Conservation (phyloP, 208 protist genomes). For the Crithidia sp. region DNA sequence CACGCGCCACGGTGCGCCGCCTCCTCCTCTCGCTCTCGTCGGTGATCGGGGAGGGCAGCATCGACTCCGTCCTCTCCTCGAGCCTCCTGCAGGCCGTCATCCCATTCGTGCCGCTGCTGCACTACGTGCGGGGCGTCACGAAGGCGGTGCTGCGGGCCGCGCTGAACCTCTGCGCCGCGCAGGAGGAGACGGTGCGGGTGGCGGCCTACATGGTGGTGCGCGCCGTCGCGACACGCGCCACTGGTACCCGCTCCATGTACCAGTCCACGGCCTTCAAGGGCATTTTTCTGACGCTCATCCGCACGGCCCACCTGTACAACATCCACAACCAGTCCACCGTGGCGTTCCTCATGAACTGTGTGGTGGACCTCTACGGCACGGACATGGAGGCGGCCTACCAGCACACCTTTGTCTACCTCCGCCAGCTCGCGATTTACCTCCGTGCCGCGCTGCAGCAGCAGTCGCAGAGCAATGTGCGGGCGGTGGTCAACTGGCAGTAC, state of each 20-base stretch:
- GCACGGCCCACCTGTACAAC: conserved; percentile 83
- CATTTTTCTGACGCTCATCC: conserved; percentile 93
- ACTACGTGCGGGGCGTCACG: conserved; percentile 88
- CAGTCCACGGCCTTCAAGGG: conserved; percentile 92
- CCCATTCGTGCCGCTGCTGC: conserved; percentile 87
- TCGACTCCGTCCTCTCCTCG: conserved; percentile 64
- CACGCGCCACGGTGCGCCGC: conserved; percentile 77
- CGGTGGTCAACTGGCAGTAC: conserved; percentile 98
- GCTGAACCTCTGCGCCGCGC: conserved; percentile 68
- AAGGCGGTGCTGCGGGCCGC: conserved; percentile 75
- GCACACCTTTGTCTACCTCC: conserved; percentile 97
- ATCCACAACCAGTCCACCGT: conserved; percentile 80
- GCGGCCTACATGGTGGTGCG: conserved; percentile 90
- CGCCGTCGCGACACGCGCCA: conserved; percentile 85
- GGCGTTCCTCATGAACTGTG: conserved; percentile 94
- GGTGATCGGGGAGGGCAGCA: conserved; percentile 64
- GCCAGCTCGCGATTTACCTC: conserved; percentile 97
- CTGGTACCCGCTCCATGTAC: conserved; percentile 90
- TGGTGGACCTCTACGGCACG: conserved; percentile 95
- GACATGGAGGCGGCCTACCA: conserved; percentile 94
- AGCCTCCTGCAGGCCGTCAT: conserved; percentile 78
- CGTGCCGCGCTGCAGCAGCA: conserved; percentile 93
- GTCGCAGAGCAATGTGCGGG: conserved; percentile 88
- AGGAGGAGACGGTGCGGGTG: conserved; percentile 84
- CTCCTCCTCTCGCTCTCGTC: conserved; percentile 70